Evolutionary conservation across 2,329 filamentous ascomycete species (phyloP).

Genomic region (Pseudogymnoascus sp.): DNA sequence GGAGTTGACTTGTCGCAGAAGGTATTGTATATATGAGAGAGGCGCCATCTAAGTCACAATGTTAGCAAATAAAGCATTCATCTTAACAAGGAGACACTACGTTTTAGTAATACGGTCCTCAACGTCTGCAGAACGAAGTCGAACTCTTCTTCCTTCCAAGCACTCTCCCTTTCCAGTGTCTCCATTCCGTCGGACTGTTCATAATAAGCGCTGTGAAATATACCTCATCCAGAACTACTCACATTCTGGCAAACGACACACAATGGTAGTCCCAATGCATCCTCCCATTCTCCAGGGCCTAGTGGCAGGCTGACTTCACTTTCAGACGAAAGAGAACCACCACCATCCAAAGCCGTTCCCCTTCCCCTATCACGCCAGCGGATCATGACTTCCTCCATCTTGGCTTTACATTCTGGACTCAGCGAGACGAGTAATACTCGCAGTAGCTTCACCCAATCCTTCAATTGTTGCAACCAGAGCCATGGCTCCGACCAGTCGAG

Average conservation of each 20-base stretch:
- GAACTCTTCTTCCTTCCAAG: slow-evolving; percentile 94
- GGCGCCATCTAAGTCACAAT: slow-evolving; percentile 54
- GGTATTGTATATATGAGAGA: slow-evolving; percentile 80
- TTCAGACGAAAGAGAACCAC: slow-evolving; percentile 47
- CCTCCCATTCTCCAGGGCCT: slow-evolving; percentile 88
- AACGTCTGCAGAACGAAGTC: slow-evolving; percentile 92
- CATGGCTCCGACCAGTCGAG: slow-evolving; percentile 93
- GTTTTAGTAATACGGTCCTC: slow-evolving; percentile 77
- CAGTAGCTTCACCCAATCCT: slow-evolving; percentile 81
- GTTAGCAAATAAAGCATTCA: not conserved
- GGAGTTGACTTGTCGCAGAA: slow-evolving; percentile 66
- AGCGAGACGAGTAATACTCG: slow-evolving; percentile 66
- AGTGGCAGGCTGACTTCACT: slow-evolving; percentile 64
- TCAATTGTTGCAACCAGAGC: slow-evolving; percentile 80
- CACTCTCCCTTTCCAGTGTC: slow-evolving; percentile 74
- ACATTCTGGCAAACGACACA: slow-evolving; percentile 96
- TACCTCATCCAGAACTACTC: slow-evolving; percentile 27
- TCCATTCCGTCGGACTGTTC: slow-evolving; percentile 46
- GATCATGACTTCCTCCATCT: slow-evolving; percentile 79
- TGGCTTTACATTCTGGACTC: slow-evolving; percentile 65
- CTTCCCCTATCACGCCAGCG: slow-evolving; percentile 70
- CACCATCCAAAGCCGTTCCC: slow-evolving; percentile 56
- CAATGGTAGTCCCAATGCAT: slow-evolving; percentile 74
- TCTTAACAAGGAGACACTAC: slow-evolving; percentile 40
- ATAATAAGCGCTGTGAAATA: slow-evolving; percentile 20